Conservation (phyloP, 2,329 filamentous ascomycete genomes). For the Ophidiomyces ophidiicola region DNA sequence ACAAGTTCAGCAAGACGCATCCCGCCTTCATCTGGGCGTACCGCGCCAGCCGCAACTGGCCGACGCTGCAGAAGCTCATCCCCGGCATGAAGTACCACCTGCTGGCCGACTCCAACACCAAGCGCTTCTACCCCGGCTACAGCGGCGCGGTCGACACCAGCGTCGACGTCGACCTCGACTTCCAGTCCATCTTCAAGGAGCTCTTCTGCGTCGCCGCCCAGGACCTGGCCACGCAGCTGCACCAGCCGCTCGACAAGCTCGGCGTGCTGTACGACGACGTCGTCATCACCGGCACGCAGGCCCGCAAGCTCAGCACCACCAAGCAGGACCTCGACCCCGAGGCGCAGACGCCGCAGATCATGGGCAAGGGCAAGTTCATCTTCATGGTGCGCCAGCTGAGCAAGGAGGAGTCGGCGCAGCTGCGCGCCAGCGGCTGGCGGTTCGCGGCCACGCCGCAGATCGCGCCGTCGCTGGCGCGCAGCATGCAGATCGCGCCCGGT, state of each 20-base stretch:
- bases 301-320: slow-evolving; percentile 16
- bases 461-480: slow-evolving; percentile 53
- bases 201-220: slow-evolving; percentile 70
- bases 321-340: slow-evolving; percentile 28
- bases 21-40: slow-evolving; percentile 82
- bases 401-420: slow-evolving; percentile 47
- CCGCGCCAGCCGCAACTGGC: slow-evolving; percentile 67
- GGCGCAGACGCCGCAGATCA: slow-evolving; percentile 25
- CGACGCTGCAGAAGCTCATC: slow-evolving; percentile 53
- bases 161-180: slow-evolving; percentile 52
- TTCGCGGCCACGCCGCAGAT: slow-evolving; percentile 62
- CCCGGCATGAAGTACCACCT: slow-evolving; percentile 62
- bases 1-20: slow-evolving; percentile 64
- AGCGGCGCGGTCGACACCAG: slow-evolving; percentile 23
- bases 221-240: slow-evolving; percentile 57
- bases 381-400: slow-evolving; percentile 59
- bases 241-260: slow-evolving; percentile 49
- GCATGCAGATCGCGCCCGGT: slow-evolving; percentile 58
- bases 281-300: slow-evolving; percentile 47
- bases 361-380: slow-evolving; percentile 65
- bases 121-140: slow-evolving; percentile 40
- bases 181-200: slow-evolving; percentile 66
- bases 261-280: slow-evolving; percentile 68
- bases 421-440: slow-evolving; percentile 63
- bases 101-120: slow-evolving; percentile 36